A percentile compares a stretch with the other conserved stretches of the same genome.
These are phyloP conservation scores for Solanum clarkiae DNA, from an alignment of 257 asterid genomes.

Conservation along the genomic window DNA sequence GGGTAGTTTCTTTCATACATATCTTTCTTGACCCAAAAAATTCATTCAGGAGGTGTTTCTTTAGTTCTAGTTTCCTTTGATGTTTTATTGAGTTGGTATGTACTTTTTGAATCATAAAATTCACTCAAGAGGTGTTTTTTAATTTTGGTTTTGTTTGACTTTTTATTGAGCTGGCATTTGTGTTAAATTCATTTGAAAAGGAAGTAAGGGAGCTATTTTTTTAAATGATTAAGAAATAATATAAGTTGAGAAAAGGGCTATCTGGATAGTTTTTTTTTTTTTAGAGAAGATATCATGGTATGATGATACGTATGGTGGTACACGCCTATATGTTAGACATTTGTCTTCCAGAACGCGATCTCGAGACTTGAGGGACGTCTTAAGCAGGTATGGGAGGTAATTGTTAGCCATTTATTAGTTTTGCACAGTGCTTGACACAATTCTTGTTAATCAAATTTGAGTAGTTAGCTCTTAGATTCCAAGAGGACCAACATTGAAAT, in stretches of 20 bases:
- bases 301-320: conserved; percentile 38
- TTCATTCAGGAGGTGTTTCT: neutral
- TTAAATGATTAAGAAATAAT: neutral
- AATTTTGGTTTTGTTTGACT: neutral
- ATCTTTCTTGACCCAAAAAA: neutral
- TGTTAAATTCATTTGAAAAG: neutral
- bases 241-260: neutral
- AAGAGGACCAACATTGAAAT: neutral
- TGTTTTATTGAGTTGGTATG: neutral
- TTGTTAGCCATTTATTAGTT: neutral
- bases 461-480: neutral
- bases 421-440: neutral
- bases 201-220: neutral
- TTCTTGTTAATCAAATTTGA: neutral
- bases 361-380: conserved; percentile 44
- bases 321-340: conserved; percentile 48
- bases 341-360: conserved; percentile 43
- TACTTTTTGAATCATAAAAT: neutral
- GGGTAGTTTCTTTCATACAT: neutral
- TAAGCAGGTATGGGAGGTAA: conserved; percentile 49
- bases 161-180: neutral
- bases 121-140: neutral
- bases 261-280: neutral
- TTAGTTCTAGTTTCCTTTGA: neutral
- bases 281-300: conserved; percentile 39